These are phyloP conservation scores for Cladosporium sphaerospermum DNA, from an alignment of 2,329 filamentous ascomycete genomes.

Conservation along the genomic window DNA sequence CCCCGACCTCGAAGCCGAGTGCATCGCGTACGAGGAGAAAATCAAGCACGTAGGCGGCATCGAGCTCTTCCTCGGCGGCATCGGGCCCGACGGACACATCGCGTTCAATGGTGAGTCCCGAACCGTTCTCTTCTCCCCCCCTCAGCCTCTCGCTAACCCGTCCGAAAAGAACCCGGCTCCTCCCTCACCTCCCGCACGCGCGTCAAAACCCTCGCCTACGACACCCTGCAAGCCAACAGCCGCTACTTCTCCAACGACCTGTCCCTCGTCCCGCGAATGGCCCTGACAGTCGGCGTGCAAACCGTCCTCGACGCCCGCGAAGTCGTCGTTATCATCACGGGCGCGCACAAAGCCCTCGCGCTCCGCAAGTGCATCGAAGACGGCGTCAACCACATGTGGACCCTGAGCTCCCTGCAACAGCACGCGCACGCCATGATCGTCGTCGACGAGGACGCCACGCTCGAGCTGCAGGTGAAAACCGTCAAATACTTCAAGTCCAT, in stretches of 20 bases:
- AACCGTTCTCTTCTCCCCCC: background rate
- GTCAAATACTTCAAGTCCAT: constrained; percentile 46
- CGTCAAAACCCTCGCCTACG: constrained; percentile 81
- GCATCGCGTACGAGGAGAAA: constrained; percentile 70
- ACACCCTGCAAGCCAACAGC: constrained; percentile 80
- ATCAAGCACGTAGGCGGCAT: constrained; percentile 72
- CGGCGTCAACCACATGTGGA: constrained; percentile 87
- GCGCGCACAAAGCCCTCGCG: constrained; percentile 73
- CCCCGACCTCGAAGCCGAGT: constrained; percentile 67
- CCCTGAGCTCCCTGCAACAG: constrained; percentile 71
- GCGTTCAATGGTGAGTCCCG: constrained; percentile 60
- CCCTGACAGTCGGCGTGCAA: constrained; percentile 76
- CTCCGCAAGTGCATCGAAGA: constrained; percentile 76
- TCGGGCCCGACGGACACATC: constrained; percentile 81
- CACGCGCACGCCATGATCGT: constrained; percentile 78
- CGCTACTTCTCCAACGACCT: constrained; percentile 76
- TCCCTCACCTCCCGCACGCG: constrained; percentile 70
- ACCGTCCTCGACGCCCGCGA: constrained; percentile 76
- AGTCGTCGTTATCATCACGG: constrained; percentile 76
- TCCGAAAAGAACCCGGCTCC: constrained; percentile 72
- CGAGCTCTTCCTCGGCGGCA: constrained; percentile 77
- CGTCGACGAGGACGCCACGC: constrained; percentile 65
- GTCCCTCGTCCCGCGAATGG: constrained; percentile 69
- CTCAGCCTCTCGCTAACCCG: constrained; percentile 71
- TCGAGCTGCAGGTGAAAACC: constrained; percentile 44